These are phyloP conservation scores for Backusella sp. DNA, from an alignment of 192 early-diverging fungal species.

Conservation along the genomic window DNA sequence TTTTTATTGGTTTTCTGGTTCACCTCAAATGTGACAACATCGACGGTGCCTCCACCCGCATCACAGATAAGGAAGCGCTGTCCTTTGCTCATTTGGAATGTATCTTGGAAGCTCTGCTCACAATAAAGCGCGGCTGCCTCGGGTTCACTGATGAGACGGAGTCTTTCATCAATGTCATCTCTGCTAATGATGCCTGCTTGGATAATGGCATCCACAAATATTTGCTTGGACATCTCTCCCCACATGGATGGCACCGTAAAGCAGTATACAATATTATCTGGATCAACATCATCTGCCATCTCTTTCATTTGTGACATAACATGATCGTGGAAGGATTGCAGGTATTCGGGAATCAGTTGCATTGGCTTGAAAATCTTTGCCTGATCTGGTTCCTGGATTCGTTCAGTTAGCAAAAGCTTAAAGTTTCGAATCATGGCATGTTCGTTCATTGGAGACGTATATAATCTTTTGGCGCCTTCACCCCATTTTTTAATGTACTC, in stretches of 20 bases:
- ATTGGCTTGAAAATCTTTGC: not conserved
- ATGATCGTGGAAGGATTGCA: not conserved
- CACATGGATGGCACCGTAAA: constrained; percentile 1
- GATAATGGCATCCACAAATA: not conserved
- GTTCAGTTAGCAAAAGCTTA: not conserved
- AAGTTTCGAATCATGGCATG: not conserved
- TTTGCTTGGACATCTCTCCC: not conserved
- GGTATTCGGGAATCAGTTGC: not conserved
- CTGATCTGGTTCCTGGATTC: not conserved
- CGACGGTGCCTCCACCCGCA: constrained; percentile 44
- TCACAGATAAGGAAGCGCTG: constrained; percentile 46
- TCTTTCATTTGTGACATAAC: not conserved
- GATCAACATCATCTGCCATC: not conserved
- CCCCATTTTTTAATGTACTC: constrained; percentile 39
- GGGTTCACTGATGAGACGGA: not conserved
- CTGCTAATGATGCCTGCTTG: not conserved
- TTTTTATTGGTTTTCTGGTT: constrained; percentile 13
- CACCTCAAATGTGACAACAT: constrained; percentile 38
- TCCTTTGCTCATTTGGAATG: constrained; percentile 32
- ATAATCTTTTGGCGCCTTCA: constrained; percentile 17
- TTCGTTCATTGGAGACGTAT: not conserved
- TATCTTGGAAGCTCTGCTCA: constrained; percentile 30
- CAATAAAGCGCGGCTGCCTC: constrained; percentile 1
- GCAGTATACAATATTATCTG: not conserved
- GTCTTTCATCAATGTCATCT: not conserved